Evolutionary conservation across 2,329 filamentous ascomycete genomes (phyloP).

Genomic region (Clonostachys sp.): DNA sequence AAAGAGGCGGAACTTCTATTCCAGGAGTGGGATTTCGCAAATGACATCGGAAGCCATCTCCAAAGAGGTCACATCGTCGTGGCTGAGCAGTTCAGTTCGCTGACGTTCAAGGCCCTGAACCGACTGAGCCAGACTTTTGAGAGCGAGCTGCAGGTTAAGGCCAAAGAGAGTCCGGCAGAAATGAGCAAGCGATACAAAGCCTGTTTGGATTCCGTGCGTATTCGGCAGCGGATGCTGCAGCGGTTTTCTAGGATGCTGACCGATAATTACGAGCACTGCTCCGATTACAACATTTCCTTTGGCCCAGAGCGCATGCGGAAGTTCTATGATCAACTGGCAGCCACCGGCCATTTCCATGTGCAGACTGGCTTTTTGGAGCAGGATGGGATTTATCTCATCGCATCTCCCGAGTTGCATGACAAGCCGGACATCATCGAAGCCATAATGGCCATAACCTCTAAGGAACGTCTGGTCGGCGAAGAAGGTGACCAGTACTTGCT

Average conservation of each 20-base stretch:
- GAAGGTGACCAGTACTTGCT: conserved; percentile 72
- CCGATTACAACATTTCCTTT: conserved; percentile 85
- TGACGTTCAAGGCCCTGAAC: conserved; percentile 89
- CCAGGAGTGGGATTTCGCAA: conserved; percentile 97
- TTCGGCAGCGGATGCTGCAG: conserved; percentile 93
- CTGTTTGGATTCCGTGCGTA: conserved; percentile 90
- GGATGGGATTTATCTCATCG: conserved; percentile 77
- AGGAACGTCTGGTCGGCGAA: conserved; percentile 61
- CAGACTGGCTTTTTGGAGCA: conserved; percentile 66
- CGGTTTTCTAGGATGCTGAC: conserved; percentile 88
- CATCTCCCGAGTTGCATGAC: conserved; percentile 72
- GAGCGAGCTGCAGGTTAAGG: conserved; percentile 77
- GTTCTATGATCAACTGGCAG: conserved; percentile 75
- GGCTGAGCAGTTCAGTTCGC: conserved; percentile 90
- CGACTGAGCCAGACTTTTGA: conserved; percentile 90
- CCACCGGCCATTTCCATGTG: conserved; percentile 84
- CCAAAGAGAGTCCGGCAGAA: conserved; percentile 77
- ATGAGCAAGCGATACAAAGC: conserved; percentile 98
- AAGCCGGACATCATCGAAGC: conserved; percentile 78
- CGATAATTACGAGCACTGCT: conserved; percentile 93
- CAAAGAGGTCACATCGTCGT: conserved; percentile 94
- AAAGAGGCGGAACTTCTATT: conserved; percentile 97
- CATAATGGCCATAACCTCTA: conserved; percentile 68
- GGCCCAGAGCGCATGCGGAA: conserved; percentile 63
- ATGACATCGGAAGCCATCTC: conserved; percentile 86